Percentiles rank a stretch among this genome's conserved stretches.
These are phyloP conservation scores for Beauveria varroae DNA, from an alignment of 2,329 filamentous ascomycete species.

Conservation along the genomic window DNA sequence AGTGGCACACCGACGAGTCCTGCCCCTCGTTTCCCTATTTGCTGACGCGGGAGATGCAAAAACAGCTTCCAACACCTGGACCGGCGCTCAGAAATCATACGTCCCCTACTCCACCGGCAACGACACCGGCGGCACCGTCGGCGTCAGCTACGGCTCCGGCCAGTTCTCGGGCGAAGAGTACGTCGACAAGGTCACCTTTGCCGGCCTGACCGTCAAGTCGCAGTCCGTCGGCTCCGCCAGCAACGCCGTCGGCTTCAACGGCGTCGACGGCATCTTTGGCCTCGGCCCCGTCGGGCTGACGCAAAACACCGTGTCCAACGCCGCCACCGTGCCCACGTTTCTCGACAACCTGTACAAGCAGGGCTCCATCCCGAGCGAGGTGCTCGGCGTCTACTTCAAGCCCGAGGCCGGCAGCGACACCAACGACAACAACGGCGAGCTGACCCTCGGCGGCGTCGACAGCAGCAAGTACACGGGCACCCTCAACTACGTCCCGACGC, in stretches of 20 bases:
- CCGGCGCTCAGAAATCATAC: slow-evolving; percentile 6
- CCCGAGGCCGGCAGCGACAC: slow-evolving; percentile 20
- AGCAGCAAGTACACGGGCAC: slow-evolving; percentile 16
- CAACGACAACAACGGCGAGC: slow-evolving; percentile 18
- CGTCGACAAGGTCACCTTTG: slow-evolving; percentile 23
- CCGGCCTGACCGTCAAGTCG: slow-evolving; percentile 18
- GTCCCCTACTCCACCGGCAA: slow-evolving; percentile 4
- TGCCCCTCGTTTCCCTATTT: too few relatives aligned
- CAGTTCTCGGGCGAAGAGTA: slow-evolving; percentile 21
- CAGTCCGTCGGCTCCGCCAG: slow-evolving; percentile 10
- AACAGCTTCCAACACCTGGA: slow-evolving; percentile 19
- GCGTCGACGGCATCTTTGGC: slow-evolving; percentile 11
- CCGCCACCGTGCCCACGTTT: slow-evolving; percentile 21
- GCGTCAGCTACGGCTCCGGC: slow-evolving; percentile 20
- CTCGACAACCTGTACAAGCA: slow-evolving; percentile 21
- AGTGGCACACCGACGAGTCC: too few relatives aligned
- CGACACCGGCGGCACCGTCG: slow-evolving; percentile 17
- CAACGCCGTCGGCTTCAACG: slow-evolving; percentile 4
- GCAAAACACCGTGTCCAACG: slow-evolving; percentile 18
- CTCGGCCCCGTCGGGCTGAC: slow-evolving; percentile 22
- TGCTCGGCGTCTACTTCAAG: slow-evolving; percentile 22
- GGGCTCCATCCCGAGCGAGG: slow-evolving; percentile 21
- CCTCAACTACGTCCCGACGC: slow-evolving; percentile 16
- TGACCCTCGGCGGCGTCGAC: slow-evolving; percentile 19
- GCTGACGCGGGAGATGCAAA: too few relatives aligned